Base-by-base conservation (phyloP, 441 rosid species). In the Populus trichocarpa region DNA sequence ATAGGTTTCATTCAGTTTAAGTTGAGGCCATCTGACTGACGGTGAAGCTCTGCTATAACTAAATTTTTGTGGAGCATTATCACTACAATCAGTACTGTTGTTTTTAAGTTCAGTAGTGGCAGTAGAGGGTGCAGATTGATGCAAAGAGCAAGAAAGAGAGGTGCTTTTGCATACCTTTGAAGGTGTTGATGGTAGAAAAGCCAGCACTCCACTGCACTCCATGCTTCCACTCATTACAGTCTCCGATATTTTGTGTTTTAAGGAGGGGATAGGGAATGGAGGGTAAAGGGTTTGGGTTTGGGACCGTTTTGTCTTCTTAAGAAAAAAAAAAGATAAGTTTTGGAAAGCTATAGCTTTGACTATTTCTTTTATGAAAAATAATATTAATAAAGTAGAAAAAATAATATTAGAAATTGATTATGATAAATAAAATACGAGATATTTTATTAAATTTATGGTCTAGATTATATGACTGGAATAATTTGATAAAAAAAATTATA, bases 1-100 rank as follows among this genome's bases (percentile, higher is more conserved):
- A 82, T 78, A 70, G 13, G 82, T 76, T 35, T 89, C 88, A 26
- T 87, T 74, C 83, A 88, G 85, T 70, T 89, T 90, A 76, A 96
- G 92, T 79, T 89, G 92, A 32, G 99, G 99, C 98, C 99, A 96
- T 81, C 99, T 88, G 18, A 91, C 88, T 1, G 98, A 87, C 3
- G 98, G 99, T 42, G 94, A 89, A 77, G 98, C 98, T 89, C 97
- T 88, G 77, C 88, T 86, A 79, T 96, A 96, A 77, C 87, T 92
- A 85, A 96, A 96, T 53, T 85, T 84, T 78, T 87, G 83, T 11
- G 86, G 65, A 2, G 16, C 6, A 23, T 65, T 38, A 20, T 22
- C 20, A 28, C 53, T 14, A 42, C 16, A 61, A 26, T 69, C 77
- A 68, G 59, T 38, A 20, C 14, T 30, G 69, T 74, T 40, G 12